Evolutionary conservation across 352 stramenopile species (phyloP), one percentile per base, ranked within the genome.

Genomic region (Globisporangium iwayamae): DNA sequence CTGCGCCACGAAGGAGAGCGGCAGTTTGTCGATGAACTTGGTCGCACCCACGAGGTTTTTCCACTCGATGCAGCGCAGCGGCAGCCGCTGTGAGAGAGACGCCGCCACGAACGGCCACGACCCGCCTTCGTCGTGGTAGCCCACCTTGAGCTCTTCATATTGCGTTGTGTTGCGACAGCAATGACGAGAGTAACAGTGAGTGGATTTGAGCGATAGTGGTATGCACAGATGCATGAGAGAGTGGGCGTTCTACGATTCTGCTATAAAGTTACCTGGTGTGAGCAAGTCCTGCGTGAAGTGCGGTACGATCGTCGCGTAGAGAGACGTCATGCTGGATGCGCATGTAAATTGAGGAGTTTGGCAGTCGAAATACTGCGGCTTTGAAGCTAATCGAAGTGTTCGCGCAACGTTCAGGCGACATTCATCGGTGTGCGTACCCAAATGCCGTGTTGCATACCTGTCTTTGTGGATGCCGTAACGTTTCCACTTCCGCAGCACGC

Each of bases 91-190:
- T 2, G 67, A 65, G 36, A 94, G 71, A 39, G 83, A 90, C 10
- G 77, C 74, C 38, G 74, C 75, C 20, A 94, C 56, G 69, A 94
- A 92, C 63, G 89, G 83, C 85, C 85, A 94, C n/a, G 91, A 81
- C 53, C 82, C 85, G 45, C 83, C 82, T 1, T 85, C 79, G 39
- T 94, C 85, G 11, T 79, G 71, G 66, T 87, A 89, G 5, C 78
- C 81, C 47, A 94, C 74, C n/a, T 78, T 77, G 34, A 93, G 72
- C 10, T 84, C 79, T 80, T 38, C 28, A 36, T 36, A 8, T 36
- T 36, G 32, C 11, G 30, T n/a, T 48, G 4, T 18, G 43, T 22
- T 48, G 22, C 43, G 16, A 48, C 16, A 48, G 18, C 18, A 43
- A 16, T 46, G 32, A 28, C 43, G 46, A 59, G 18, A 11, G 14